Evolutionary conservation across 2,329 filamentous ascomycete species (phyloP), one percentile per base, ranked within the genome.

Genomic region (Monosporascus ibericus): DNA sequence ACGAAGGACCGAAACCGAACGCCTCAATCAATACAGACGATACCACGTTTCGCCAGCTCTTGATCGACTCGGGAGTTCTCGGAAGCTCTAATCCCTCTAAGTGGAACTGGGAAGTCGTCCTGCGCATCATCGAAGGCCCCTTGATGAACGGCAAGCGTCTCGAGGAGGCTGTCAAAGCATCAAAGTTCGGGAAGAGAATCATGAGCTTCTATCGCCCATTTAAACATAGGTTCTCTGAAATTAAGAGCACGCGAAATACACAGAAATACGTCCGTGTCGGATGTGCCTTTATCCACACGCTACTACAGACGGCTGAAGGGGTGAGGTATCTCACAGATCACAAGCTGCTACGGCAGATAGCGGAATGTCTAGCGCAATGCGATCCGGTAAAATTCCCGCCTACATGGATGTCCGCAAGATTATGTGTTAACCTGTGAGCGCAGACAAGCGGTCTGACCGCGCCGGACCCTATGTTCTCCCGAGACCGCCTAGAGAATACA

Each of bases 141-240:
- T 72, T 99, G 22, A 87, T 91, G 24, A 95, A 91, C 59, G 87
- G 92, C 1, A 96, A 96, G 69, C 82, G 94, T 11, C 78, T 99
- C 5, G 92, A 96, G 60, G 94, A 99, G 70, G 92, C 92, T 0
- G 88, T 95, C 66, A 92, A 91, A 67, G 91, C 88, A 1, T 95
- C 92, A 2, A 97, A 97, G 67, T 99, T 97, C 64, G 87, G 97
- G 62, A 96, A 97, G 72, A 81, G 95, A 9, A 79, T 99, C 53
- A 85, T 96, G 68, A 94, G 91, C 54, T 99, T 99, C 67, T 95
- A 96, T 67, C 82, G 94, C 11, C 94, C 94, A 1, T 99, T 99
- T 74, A 99, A 99, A 67, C 95, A 91, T 67, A 87, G 91, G 58
- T 99, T 97, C 63, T 90, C 92, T 0, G 89, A 95, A 61, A 81